Evolutionary conservation across 768 basidiomycete genomes (phyloP), one percentile per base, ranked within the genome.

Genomic region (Auricularia sp.): DNA sequence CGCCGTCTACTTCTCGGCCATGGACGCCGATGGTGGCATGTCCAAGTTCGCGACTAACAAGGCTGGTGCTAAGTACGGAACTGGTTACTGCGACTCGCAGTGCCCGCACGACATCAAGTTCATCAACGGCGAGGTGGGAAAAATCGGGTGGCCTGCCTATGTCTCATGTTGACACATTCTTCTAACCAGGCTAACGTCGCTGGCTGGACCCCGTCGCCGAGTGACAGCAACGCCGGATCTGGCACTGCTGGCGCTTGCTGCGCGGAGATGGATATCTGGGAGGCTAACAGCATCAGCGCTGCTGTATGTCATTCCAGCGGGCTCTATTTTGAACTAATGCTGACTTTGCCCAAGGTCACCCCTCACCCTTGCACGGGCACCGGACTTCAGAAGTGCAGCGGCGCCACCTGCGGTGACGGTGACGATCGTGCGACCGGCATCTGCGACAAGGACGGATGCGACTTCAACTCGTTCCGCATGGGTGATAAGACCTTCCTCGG

Each of bases 381-480:
- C 44, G 79, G 78, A 39, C 78, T 76, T 68, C 76, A 74, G 34
- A 73, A 71, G 62, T 85, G 83, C 78, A 67, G 68, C 33, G 80
- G 80, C 54, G 73, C 70, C 61, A 71, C 75, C 51, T 82, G 81
- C 67, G 75, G 75, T 63, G 73, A 72, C 68, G 70, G 68, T 68
- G 69, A 69, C 69, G 69, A 75, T 70, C 74, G 81, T 64, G 76
- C 79, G 71, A 73, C 69, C 68, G 78, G 78, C 54, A 21, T 13
- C 24, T 85, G 83, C 74, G 83, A 85, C 74, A 75, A 77, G 67
- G 82, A 81, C 68, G 83, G 83, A 56, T 85, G 83, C 73, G 83
- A 84, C 70, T 85, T 83, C 79, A 85, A 84, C 81, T 82, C 83
- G 37, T 85, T 70, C 78, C 82, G 83, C 70, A 77, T 81, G 80